Conservation (phyloP, 768 basidiomycete genomes). For the Rhodotorula diobovata region DNA sequence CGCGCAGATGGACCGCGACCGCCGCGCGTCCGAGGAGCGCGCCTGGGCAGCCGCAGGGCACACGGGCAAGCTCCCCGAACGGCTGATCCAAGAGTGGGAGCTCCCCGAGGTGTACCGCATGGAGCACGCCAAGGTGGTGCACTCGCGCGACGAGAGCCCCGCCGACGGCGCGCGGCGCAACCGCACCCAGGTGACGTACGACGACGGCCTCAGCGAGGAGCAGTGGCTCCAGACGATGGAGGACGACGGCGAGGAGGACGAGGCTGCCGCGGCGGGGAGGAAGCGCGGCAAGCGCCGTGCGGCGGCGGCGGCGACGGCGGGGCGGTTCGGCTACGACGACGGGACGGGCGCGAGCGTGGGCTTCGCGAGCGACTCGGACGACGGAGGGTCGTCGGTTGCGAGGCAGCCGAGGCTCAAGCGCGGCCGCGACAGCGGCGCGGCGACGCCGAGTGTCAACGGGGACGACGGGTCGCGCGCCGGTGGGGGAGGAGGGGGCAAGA, state of each 20-base stretch:
- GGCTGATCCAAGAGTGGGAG: slow-evolving; percentile 79
- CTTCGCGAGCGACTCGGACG: slow-evolving; percentile 17
- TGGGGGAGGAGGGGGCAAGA: slow-evolving; percentile 37
- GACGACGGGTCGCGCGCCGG: slow-evolving; percentile 55
- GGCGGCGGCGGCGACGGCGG: background rate
- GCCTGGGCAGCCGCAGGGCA: slow-evolving; percentile 69
- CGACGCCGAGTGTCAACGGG: slow-evolving; percentile 66
- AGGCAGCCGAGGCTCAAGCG: slow-evolving; percentile 33
- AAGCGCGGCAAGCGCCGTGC: slow-evolving; percentile 20
- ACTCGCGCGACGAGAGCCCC: slow-evolving; percentile 22
- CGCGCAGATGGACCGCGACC: slow-evolving; percentile 72
- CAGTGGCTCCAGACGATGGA: slow-evolving; percentile 72
- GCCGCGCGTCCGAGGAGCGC: slow-evolving; percentile 63
- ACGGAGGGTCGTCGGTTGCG: slow-evolving; percentile 8
- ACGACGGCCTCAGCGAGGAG: slow-evolving; percentile 88
- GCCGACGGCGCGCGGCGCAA: slow-evolving; percentile 50
- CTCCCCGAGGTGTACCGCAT: slow-evolving; percentile 82
- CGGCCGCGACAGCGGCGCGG: slow-evolving; percentile 62
- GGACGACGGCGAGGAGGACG: slow-evolving; percentile 28
- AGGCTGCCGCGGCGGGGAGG: background rate
- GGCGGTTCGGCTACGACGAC: slow-evolving; percentile 47
- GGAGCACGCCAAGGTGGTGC: slow-evolving; percentile 55
- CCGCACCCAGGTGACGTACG: slow-evolving; percentile 81
- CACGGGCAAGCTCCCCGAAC: slow-evolving; percentile 60
- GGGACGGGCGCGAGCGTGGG: slow-evolving; percentile 41